Evolutionary conservation across 2,329 filamentous ascomycete genomes (phyloP), one percentile per base, ranked within the genome.

Genomic region (Domatiomyces catenatus): DNA sequence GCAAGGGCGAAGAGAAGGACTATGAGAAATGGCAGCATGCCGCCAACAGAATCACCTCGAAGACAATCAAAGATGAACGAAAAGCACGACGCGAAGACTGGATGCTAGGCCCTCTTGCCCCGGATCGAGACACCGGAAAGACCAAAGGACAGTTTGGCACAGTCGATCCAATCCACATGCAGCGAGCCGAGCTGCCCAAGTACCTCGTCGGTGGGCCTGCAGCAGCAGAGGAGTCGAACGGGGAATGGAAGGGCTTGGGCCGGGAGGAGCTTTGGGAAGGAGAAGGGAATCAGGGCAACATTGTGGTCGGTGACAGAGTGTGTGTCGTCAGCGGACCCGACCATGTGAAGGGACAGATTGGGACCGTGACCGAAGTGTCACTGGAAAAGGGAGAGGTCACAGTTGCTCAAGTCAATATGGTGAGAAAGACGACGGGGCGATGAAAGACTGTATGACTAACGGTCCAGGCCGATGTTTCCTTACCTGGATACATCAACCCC

Each of bases 321-420:
- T 85, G 90, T 49, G 70, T 96, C 52, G 69, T 87, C 49, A 79
- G 83, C 54, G 89, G 90, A 7, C 76, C 75, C 36, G 84, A 92
- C 61, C 32, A 48, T n/a, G 43, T 58, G 12, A 84, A 81, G 70
- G 88, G 88, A 61, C 86, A 83, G 70, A 92, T 98, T 67, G 85
- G 86, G 48, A 70, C 71, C n/a, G 77, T 96, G 44, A 66, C 64
- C 53, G 65, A 70, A 1, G 70, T 93, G 45, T 69, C 79, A 56
- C 54, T 62, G 3, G 66, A 74, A 8, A 70, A 67, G 45, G 81
- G 79, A 54, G 74, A 75, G 54, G 70, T 86, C 45, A 72, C 68
- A n/a, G 68, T 89, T 44, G 72, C 79, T 54, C 77, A 74, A 20
- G 59, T 81, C 53, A 80, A 83, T 62, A 71, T 75, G 72, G 85